Conservation (phyloP, 441 rosid genomes). For the Mallotus japonicus region DNA sequence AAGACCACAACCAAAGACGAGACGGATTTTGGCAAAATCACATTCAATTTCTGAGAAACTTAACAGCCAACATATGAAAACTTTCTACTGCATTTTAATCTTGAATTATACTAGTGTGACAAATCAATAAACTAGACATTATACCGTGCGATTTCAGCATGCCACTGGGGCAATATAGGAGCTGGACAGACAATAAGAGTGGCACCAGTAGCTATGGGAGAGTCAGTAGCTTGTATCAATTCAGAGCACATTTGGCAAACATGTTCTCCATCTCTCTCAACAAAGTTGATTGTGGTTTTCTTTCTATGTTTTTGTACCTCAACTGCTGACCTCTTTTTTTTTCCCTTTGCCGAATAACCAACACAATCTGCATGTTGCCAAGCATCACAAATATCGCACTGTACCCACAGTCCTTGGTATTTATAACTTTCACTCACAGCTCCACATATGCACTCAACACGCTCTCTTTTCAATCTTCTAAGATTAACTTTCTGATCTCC, state of each 20-base stretch:
- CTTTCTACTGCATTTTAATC: conserved; percentile 1
- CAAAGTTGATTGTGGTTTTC: conserved; percentile 45
- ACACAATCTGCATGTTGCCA: conserved; percentile 99
- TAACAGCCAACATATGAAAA: background rate
- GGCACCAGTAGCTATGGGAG: conserved; percentile 84
- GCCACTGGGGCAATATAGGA: conserved; percentile 95
- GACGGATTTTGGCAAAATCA: background rate
- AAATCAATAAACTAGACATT: conserved; percentile 14
- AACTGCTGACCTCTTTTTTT: conserved; percentile 36
- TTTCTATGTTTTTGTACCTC: conserved; percentile 45
- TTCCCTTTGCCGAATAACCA: conserved; percentile 81
- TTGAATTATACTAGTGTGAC: background rate
- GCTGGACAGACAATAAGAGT: conserved; percentile 96
- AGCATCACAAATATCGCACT: conserved; percentile 96
- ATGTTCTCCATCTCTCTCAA: conserved; percentile 73
- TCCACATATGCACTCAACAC: conserved; percentile 95
- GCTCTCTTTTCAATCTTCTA: conserved; percentile 77
- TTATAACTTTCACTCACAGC: conserved; percentile 86
- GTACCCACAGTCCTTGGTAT: conserved; percentile 90
- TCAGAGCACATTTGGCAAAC: conserved; percentile 80
- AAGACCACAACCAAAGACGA: background rate
- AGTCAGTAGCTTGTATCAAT: conserved; percentile 63
- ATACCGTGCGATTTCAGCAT: conserved; percentile 87
- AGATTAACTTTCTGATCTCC: conserved; percentile 43
- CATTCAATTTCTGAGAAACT: background rate